Percentiles rank a stretch among this genome's conserved stretches.
These are phyloP conservation scores for Fusarium pseudograminearum DNA, from an alignment of 2,329 filamentous ascomycete species.

Conservation along the genomic window DNA sequence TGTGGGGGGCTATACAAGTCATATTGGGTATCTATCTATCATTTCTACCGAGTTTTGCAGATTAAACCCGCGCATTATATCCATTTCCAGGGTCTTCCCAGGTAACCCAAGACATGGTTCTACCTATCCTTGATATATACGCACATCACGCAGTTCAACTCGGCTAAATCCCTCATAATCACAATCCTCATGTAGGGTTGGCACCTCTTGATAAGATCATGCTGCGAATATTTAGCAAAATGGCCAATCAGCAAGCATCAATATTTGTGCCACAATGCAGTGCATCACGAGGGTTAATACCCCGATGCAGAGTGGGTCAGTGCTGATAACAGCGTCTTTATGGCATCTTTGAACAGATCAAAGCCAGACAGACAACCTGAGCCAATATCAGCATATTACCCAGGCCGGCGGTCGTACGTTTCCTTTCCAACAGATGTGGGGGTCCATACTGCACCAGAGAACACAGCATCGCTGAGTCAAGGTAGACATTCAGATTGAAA, in stretches of 20 bases:
- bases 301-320: not conserved
- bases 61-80: not conserved
- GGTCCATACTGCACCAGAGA: not conserved
- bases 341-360: not conserved
- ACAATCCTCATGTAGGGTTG: not conserved
- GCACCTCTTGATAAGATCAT: not conserved
- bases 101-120: too few relatives aligned
- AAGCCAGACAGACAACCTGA: not conserved
- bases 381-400: not conserved
- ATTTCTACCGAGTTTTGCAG: not conserved
- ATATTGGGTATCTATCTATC: not conserved
- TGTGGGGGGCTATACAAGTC: not conserved
- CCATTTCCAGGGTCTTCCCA: not conserved
- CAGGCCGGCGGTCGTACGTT: not conserved
- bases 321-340: not conserved
- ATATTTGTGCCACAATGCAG: not conserved
- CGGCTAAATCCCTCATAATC: not conserved
- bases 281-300: not conserved
- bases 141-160: not conserved
- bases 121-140: not conserved
- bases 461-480: not conserved
- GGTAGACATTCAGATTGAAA: not conserved
- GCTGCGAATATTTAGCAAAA: not conserved
- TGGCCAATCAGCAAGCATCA: not conserved
- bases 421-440: not conserved